Conservation (phyloP, 352 stramenopile genomes). For the Elongisporangium senticosum region DNA sequence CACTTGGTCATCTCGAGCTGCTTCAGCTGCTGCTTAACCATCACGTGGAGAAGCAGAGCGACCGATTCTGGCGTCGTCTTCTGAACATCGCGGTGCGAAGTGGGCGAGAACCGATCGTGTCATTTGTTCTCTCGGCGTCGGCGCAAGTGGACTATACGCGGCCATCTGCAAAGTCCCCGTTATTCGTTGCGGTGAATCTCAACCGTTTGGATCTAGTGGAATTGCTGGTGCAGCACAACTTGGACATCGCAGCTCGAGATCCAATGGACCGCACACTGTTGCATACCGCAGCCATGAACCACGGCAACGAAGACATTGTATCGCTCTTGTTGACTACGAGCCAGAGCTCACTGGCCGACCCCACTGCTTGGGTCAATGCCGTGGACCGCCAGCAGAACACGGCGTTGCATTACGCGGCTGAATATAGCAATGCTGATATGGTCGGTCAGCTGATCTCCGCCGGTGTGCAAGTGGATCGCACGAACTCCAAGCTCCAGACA, state of each 20-base stretch:
- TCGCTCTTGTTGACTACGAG: too few relatives aligned
- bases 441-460: too few relatives aligned
- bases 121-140: conserved; percentile 24
- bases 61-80: conserved; percentile 22
- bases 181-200: conserved; percentile 19
- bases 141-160: conserved; percentile 3
- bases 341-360: too few relatives aligned
- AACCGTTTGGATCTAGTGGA: conserved; percentile 17
- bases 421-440: too few relatives aligned
- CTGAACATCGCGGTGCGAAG: conserved; percentile 18
- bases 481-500: too few relatives aligned
- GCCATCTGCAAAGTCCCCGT: conserved; percentile 7
- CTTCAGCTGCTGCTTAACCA: conserved; percentile 15
- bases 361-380: too few relatives aligned
- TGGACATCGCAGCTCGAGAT: conserved; percentile 10
- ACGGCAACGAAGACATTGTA: conserved; percentile 7
- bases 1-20: conserved; percentile 20
- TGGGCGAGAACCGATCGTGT: conserved; percentile 12
- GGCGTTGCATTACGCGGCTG: too few relatives aligned
- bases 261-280: conserved; percentile 21
- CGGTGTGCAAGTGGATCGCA: too few relatives aligned
- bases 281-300: conserved; percentile 29
- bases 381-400: too few relatives aligned
- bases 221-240: conserved; percentile 17
- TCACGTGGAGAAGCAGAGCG: conserved; percentile 12